Evolutionary conservation across 2,329 filamentous ascomycete genomes (phyloP).

Genomic region (Epichloe aotearoae): DNA sequence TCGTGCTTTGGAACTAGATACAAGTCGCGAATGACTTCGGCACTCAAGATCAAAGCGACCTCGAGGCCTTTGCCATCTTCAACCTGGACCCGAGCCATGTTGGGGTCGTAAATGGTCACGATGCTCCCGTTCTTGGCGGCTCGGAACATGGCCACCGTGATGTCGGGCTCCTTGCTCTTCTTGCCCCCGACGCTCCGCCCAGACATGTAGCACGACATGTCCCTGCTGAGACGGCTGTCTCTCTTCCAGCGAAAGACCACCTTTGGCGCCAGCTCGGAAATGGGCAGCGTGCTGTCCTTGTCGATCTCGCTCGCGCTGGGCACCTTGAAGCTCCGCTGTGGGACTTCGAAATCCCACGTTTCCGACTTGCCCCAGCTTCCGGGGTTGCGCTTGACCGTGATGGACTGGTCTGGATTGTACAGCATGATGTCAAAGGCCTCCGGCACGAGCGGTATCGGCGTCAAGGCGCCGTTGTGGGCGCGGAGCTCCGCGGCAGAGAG

Average conservation of each 20-base stretch:
- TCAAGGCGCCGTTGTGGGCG: conserved; percentile 46
- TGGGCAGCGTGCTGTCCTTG: conserved; percentile 39
- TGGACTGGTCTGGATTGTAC: conserved; percentile 83
- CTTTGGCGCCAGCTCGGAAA: conserved; percentile 48
- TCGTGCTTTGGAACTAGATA: conserved; percentile 54
- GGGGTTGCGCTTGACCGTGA: conserved; percentile 56
- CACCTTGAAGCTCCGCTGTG: conserved; percentile 67
- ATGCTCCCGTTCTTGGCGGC: conserved; percentile 47
- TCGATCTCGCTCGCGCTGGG: conserved; percentile 73
- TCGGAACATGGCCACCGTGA: conserved; percentile 81
- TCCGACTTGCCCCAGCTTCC: conserved; percentile 70
- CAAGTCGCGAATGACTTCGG: conserved; percentile 52
- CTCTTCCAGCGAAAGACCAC: conserved; percentile 80
- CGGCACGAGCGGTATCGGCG: conserved; percentile 57
- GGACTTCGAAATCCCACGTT: conserved; percentile 87
- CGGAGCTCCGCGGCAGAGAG: conserved; percentile 72
- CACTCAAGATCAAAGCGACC: conserved; percentile 55
- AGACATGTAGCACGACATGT: conserved; percentile 78
- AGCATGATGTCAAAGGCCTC: conserved; percentile 73
- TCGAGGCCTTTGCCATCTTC: conserved; percentile 92
- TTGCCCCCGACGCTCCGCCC: conserved; percentile 64
- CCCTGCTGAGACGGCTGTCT: conserved; percentile 73
- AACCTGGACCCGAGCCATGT: conserved; percentile 77
- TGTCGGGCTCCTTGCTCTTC: conserved; percentile 85
- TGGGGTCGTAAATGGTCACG: conserved; percentile 85